Base-by-base conservation (phyloP, 2,329 filamentous ascomycete genomes). In the Ascochyta koolunga region DNA sequence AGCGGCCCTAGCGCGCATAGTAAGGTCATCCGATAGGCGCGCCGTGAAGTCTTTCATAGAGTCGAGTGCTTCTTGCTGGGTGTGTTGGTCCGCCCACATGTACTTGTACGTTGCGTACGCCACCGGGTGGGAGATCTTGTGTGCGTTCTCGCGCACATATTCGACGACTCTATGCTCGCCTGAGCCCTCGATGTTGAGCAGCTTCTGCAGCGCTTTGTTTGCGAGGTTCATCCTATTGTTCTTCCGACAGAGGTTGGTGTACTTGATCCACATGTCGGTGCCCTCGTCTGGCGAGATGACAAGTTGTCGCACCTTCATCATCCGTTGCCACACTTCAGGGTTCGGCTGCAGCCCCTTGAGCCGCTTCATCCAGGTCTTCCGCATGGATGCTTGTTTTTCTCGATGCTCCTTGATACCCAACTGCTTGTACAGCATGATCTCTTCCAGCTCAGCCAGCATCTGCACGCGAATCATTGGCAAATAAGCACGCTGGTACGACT, bases 231-330 rank as follows among this genome's bases (percentile, higher is more conserved):
- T 93, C 25, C 95, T 89, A 53, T 91, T 90, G 38, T 93, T 96
- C 76, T 99, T 99, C 67, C 96, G 90, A 76, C 96, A 99, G 5
- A 99, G 85, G 67, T 98, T 99, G 67, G 95, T 91, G 73, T 97
- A 99, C 73, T 99, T 99, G 80, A 99, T 98, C 87, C 93, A 97
- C 92, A 99, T 99, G 68, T 96, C 90, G 81, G 96, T 91, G 68
- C 97, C 97, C 73, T 99, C 93, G 29, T 86, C 86, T 0, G 96
- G 93, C 0, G 88, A 88, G 57, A 98, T 93, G 54, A 99, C 95
- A 45, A 99, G 82, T 18, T 92, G 90, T 56, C 95, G 87, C 27
- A 99, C 87, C 71, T 96, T 95, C 50, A 99, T 86, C 91, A 98
- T 98, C 56, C 95, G 87, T 72, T 97, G 93, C 95, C 95, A 99